Base-by-base conservation (phyloP, 441 rosid species). In the Populus hybrid region DNA sequence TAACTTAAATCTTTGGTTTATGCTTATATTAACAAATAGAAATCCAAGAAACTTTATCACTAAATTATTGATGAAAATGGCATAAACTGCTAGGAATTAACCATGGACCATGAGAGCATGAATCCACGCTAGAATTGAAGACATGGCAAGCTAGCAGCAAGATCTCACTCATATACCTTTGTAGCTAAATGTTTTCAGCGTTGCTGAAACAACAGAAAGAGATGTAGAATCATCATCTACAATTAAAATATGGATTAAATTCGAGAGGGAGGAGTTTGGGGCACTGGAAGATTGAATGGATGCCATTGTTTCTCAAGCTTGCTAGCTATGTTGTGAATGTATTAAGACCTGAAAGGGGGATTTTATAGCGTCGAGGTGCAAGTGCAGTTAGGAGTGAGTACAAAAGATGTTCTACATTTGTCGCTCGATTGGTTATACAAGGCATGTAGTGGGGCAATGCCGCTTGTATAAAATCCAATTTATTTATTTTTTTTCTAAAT, bases 221-320 rank as follows among this genome's bases (percentile, higher is more conserved):
- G 86, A 81, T 7, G 86, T 75, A 50, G 86, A 76, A 84, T 93
- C 93, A 76, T 91, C 94, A 64, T 93, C 94, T 61, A 91, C 94
- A 21, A 90, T 82, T 82, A 90, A 63, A 76, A 91, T 75, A 38
- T 79, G 80, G 71, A 87, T 46, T 5, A 26, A 26, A 26, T 71
- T 85, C n/a, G 75, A 64, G 32, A 72, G 28, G 74, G 82, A 36
- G n/a, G 72, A 42, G 14, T 1, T 36, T 72, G 35, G 78, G 68
- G 64, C 76, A 35, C 78, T 14, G 46, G 71, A 38, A 72, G 84
- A 63, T 75, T 76, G 84, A 76, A 6, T 68, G 36, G 75, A 66
- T 26, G 1, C 64, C 67, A 24, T n/a, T 30, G 32, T 57, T 46
- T 68, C n/a, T 3, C 59, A 14, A 30, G 32, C 34, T 14, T 19